A percentile compares a stretch with the other conserved stretches of the same genome.
phyloP scores from a whole-genome alignment of 2,329 filamentous ascomycete species.

The Diaporthe velutina region DNA sequence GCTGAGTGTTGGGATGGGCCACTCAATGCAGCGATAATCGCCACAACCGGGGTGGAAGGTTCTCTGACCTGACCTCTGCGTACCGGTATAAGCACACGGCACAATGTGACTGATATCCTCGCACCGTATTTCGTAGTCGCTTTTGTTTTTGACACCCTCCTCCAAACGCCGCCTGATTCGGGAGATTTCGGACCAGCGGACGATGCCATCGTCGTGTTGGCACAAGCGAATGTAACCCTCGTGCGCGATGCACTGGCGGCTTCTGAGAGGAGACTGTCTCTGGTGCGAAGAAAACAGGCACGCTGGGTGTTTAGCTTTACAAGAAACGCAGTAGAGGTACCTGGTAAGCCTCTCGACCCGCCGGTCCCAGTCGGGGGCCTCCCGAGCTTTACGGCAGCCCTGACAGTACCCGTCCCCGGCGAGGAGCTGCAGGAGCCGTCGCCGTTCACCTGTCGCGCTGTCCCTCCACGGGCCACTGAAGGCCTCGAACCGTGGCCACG shows the following conservation, averaged over 20 bases:
- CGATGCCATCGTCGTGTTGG: neutral
- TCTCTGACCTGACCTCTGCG: too few species aligned
- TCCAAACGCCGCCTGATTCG: neutral
- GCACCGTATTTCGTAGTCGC: neutral
- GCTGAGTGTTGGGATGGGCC: neutral
- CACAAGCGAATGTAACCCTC: conserved; percentile 10
- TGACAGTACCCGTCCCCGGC: conserved; percentile 13
- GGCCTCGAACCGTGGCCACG: neutral
- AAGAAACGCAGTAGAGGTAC: neutral
- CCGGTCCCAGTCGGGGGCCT: neutral
- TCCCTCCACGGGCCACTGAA: neutral
- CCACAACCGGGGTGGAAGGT: neutral
- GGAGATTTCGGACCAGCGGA: neutral
- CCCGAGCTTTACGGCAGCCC: neutral
- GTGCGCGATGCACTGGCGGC: conserved; percentile 17
- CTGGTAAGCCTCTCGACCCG: neutral
- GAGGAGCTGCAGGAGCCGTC: neutral
- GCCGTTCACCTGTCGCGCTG: neutral
- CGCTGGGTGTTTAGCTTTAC: neutral
- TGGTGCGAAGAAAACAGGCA: conserved; percentile 14
- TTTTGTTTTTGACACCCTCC: neutral
- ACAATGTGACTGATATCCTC: neutral
- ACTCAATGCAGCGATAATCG: neutral
- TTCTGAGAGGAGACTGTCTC: neutral
- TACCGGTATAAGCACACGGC: neutral